A percentile compares a stretch with the other conserved stretches of the same genome.
These are phyloP conservation scores for Cucurbita ficifolia DNA, from an alignment of 306 rosid species.

Conservation along the genomic window DNA sequence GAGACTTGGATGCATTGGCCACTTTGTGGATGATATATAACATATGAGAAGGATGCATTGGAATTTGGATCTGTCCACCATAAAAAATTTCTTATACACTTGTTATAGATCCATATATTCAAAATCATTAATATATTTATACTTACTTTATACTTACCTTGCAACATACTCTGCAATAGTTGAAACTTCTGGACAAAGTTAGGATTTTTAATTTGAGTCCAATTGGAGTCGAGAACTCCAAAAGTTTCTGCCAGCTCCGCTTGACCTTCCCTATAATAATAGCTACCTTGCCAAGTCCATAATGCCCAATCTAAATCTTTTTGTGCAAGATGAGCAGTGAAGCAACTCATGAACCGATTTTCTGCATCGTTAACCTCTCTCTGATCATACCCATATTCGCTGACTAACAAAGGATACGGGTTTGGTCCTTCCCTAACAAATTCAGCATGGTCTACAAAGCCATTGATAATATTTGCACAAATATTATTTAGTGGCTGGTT, in stretches of 20 bases:
- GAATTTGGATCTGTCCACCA: slow-evolving; percentile 30
- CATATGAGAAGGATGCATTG: slow-evolving; percentile 8
- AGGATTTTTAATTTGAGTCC: slow-evolving; percentile 19
- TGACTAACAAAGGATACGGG: slow-evolving; percentile 18
- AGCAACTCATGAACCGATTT: slow-evolving; percentile 18
- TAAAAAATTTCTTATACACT: neutral
- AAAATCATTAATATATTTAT: neutral
- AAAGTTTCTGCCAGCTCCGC: slow-evolving; percentile 10
- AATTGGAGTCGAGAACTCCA: slow-evolving; percentile 15
- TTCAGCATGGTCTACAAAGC: slow-evolving; percentile 16
- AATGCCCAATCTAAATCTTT: slow-evolving; percentile 37
- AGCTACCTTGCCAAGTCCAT: slow-evolving; percentile 41
- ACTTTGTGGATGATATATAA: slow-evolving; percentile 26
- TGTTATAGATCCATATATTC: neutral
- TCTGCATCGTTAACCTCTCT: neutral
- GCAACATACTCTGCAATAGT: slow-evolving; percentile 17
- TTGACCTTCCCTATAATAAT: slow-evolving; percentile 15
- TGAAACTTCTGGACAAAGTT: slow-evolving; percentile 19
- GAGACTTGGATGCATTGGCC: slow-evolving; percentile 15
- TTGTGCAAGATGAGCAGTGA: slow-evolving; percentile 27
- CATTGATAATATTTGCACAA: slow-evolving; percentile 17
- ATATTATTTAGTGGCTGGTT: slow-evolving; percentile 27
- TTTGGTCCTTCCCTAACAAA: slow-evolving; percentile 19
- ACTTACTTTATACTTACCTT: slow-evolving; percentile 20
- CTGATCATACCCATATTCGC: slow-evolving; percentile 33